Evolutionary conservation across 495 filamentous ascomycete genomes (phyloP).

Genomic region (Clohesyomyces aquaticus): DNA sequence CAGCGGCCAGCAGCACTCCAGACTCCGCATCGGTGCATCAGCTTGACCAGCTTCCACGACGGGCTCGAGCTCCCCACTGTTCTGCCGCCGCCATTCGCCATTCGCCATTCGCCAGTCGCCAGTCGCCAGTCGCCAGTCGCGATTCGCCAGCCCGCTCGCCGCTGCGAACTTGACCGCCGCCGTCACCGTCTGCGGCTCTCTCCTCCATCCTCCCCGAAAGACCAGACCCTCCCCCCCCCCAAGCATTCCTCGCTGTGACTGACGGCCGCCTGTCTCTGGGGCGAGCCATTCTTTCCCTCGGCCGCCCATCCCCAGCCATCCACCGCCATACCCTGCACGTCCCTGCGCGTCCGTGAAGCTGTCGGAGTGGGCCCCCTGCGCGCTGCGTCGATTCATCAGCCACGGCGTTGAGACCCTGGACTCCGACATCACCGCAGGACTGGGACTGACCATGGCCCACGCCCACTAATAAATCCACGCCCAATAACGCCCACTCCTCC

Average conservation of each 20-base stretch:
- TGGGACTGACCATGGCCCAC: constrained; percentile 27
- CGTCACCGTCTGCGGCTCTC: neutral
- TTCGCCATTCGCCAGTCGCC: no score
- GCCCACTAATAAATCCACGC: neutral
- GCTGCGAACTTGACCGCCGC: neutral
- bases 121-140: no score
- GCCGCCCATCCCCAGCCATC: neutral
- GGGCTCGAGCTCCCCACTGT: constrained; percentile 26
- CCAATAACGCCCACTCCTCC: constrained; percentile 3
- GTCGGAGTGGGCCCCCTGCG: no score
- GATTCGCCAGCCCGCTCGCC: no score
- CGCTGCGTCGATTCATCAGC: constrained; percentile 2
- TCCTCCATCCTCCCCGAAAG: neutral
- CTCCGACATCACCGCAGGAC: constrained; percentile 17
- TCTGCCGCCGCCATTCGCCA: constrained; percentile 14
- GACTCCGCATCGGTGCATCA: neutral
- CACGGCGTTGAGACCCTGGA: constrained; percentile 19
- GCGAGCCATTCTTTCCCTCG: constrained; percentile 24
- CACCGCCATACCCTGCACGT: constrained; percentile 1
- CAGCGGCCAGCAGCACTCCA: neutral
- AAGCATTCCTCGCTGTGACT: constrained; percentile 26
- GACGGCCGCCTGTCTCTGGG: no score
- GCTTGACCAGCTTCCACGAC: neutral
- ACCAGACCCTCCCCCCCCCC: neutral
- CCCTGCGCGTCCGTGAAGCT: no score